phyloP scores from a whole-genome alignment of 805 yeast species.

The Candida boidinii region DNA sequence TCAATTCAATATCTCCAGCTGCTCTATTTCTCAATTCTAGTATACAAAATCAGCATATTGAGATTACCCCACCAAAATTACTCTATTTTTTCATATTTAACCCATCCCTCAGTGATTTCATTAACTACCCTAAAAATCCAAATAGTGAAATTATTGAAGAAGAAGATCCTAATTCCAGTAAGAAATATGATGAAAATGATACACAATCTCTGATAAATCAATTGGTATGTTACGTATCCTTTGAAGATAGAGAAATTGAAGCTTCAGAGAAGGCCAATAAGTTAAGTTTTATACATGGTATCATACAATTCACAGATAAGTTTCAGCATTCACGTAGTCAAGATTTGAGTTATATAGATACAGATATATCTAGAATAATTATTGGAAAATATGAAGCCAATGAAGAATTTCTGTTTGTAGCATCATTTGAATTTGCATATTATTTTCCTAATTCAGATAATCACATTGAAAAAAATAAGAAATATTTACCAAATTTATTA shows the following conservation, averaged over 20 bases:
- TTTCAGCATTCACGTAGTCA: conserved; percentile 7
- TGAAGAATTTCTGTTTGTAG: conserved; percentile 25
- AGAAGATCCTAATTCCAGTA: conserved; percentile 5
- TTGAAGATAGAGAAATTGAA: conserved; percentile 11
- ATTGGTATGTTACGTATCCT: conserved; percentile 15
- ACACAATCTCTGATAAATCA: conserved; percentile 14
- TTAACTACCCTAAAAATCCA: no score
- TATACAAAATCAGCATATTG: no score
- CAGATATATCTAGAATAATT: conserved; percentile 24
- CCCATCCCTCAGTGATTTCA: conserved; percentile 10
- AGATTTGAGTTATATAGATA: conserved; percentile 18
- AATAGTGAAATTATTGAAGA: not conserved
- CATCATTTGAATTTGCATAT: no score
- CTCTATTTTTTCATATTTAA: conserved; percentile 16
- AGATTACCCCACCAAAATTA: conserved; percentile 8
- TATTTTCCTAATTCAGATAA: no score
- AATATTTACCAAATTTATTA: conserved; percentile 18
- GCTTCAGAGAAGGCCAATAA: conserved; percentile 15
- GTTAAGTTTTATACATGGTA: conserved; percentile 20
- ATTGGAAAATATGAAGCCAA: conserved; percentile 19
- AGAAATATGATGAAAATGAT: conserved; percentile 9
- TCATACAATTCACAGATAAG: conserved; percentile 16
- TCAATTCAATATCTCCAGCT: no score
- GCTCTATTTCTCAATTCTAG: no score
- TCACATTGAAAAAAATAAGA: conserved; percentile 1